phyloP scores from a whole-genome alignment of 1,139 yeast genomes.

The Yamadazyma epiphylla region DNA sequence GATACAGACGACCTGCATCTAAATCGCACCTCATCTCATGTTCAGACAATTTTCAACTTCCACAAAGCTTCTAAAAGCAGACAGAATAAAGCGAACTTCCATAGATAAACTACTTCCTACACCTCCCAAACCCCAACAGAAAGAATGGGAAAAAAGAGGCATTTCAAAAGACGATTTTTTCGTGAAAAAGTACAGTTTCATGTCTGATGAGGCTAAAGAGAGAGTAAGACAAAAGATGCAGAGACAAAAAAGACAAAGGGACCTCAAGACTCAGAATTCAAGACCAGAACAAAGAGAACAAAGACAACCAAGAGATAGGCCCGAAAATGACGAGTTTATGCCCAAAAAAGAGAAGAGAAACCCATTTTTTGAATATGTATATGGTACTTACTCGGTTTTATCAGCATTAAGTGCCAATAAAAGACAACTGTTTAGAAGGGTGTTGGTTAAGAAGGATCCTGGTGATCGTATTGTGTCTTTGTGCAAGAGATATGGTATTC shows the following conservation, averaged over 20 bases:
- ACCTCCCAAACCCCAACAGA: conserved; percentile 11
- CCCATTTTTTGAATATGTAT: conserved; percentile 53
- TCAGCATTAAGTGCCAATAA: conserved; percentile 63
- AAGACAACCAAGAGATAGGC: conserved; percentile 7
- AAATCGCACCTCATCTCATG: no score
- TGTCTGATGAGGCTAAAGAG: conserved; percentile 23
- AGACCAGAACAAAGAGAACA: conserved; percentile 3
- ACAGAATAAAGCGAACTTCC: conserved; percentile 2
- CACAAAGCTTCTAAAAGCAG: background rate
- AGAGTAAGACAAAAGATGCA: conserved; percentile 33
- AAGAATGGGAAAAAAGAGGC: conserved; percentile 38
- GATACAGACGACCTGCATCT: no score
- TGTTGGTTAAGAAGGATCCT: conserved; percentile 40
- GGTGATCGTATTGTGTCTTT: conserved; percentile 35
- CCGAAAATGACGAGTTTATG: no score
- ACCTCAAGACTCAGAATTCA: conserved; percentile 7
- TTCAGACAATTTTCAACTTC: conserved; percentile 1
- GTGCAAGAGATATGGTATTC: conserved; percentile 45
- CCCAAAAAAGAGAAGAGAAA: conserved; percentile 4
- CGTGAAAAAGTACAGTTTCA: conserved; percentile 31
- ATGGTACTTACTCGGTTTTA: conserved; percentile 71
- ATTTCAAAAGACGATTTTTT: conserved; percentile 41
- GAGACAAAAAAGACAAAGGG: conserved; percentile 27
- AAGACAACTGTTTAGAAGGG: conserved; percentile 48
- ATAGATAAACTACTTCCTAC: conserved; percentile 12